These are phyloP conservation scores for Avena eriantha DNA, from an alignment of 176 grass and related monocot genomes.

Conservation along the genomic window DNA sequence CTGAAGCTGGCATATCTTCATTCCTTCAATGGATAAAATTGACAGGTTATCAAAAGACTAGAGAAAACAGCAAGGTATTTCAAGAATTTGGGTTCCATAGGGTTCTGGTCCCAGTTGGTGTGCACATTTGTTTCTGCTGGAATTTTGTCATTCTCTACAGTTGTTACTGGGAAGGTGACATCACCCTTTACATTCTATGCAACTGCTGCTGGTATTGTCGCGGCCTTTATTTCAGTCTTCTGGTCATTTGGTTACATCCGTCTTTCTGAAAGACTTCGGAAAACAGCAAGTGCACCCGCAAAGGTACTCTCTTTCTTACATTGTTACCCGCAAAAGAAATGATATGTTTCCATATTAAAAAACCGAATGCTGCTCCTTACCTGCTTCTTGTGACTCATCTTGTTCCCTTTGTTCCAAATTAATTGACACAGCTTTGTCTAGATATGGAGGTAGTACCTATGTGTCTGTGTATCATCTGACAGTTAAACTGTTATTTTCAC, in stretches of 20 bases:
- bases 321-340: constrained; percentile 4
- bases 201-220: constrained; percentile 74
- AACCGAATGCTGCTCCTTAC: not conserved
- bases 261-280: constrained; percentile 83
- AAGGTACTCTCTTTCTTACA: constrained; percentile 62
- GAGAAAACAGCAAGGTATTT: constrained; percentile 85
- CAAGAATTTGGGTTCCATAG: constrained; percentile 87
- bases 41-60: constrained; percentile 87
- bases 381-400: not conserved
- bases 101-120: constrained; percentile 92
- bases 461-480: not conserved
- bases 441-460: not conserved
- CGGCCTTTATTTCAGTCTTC: constrained; percentile 95
- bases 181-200: constrained; percentile 87
- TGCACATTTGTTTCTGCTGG: constrained; percentile 84
- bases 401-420: not conserved
- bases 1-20: not conserved
- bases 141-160: constrained; percentile 88
- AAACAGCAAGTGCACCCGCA: constrained; percentile 77
- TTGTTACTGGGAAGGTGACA: constrained; percentile 78
- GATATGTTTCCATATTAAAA: not conserved
- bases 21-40: constrained; percentile 11
- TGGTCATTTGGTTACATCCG: constrained; percentile 98
- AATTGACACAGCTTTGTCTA: too few species aligned
- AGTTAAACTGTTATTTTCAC: not conserved